Conservation (phyloP, 306 rosid genomes). For the Calophaca sinica region DNA sequence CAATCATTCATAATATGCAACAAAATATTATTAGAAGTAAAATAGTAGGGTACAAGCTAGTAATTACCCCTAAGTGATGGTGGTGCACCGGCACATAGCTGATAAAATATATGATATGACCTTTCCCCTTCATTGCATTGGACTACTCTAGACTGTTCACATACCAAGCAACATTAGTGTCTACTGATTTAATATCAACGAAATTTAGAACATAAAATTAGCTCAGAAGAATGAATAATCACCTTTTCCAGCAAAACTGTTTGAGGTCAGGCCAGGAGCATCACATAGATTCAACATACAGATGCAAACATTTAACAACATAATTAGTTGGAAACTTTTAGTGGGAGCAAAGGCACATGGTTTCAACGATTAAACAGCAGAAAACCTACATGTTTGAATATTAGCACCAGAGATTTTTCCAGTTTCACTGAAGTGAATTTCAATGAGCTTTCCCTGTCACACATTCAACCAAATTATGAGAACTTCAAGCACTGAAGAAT, state of each 20-base stretch:
- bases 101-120: slow-evolving; percentile 95
- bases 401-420: slow-evolving; percentile 94
- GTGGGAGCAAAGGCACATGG: slow-evolving; percentile 26
- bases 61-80: slow-evolving; percentile 67
- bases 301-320: slow-evolving; percentile 42
- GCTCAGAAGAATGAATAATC: slow-evolving; percentile 43
- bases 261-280: slow-evolving; percentile 31
- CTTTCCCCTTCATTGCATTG: slow-evolving; percentile 95
- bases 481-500: slow-evolving; percentile 21
- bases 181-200: slow-evolving; percentile 20
- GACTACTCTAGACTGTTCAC: slow-evolving; percentile 90
- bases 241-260: slow-evolving; percentile 98
- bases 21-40: slow-evolving; percentile 20
- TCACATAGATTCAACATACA: slow-evolving; percentile 41
- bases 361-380: slow-evolving; percentile 43
- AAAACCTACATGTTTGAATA: slow-evolving; percentile 88
- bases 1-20: slow-evolving; percentile 31
- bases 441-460: slow-evolving; percentile 91
- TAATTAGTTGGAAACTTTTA: slow-evolving; percentile 52
- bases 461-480: slow-evolving; percentile 45
- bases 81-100: slow-evolving; percentile 93
- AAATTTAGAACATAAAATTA: slow-evolving; percentile 30
- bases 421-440: slow-evolving; percentile 92
- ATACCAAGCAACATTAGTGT: slow-evolving; percentile 38
- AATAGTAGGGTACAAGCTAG: slow-evolving; percentile 27